Evolutionary conservation across 2,329 filamentous ascomycete genomes (phyloP).

Genomic region (Nannizziopsis arthrosporioides): DNA sequence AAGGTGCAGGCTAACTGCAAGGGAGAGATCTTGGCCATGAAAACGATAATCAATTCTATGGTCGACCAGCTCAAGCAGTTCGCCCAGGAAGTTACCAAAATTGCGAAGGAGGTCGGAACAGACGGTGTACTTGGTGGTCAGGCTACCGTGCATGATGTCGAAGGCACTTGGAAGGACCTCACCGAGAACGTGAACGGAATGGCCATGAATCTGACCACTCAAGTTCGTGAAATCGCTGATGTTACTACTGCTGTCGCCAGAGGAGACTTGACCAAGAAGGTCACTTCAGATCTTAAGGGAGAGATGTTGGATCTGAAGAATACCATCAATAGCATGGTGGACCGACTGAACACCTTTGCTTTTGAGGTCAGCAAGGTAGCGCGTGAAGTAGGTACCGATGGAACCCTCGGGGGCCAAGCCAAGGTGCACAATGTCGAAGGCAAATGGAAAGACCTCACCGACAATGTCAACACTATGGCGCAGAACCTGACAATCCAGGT

Average conservation of each 20-base stretch:
- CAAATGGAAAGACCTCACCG: constrained; percentile 56
- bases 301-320: constrained; percentile 93
- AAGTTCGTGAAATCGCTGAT: constrained; percentile 93
- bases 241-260: constrained; percentile 92
- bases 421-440: constrained; percentile 54
- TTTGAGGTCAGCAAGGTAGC: constrained; percentile 56
- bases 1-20: constrained; percentile 89
- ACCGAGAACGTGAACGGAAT: constrained; percentile 96
- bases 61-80: constrained; percentile 96
- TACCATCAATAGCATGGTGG: constrained; percentile 63
- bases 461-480: constrained; percentile 58
- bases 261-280: constrained; percentile 91
- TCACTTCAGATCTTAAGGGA: constrained; percentile 82
- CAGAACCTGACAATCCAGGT: constrained; percentile 57
- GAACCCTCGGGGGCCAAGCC: constrained; percentile 52
- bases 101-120: constrained; percentile 91
- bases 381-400: constrained; percentile 53
- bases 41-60: constrained; percentile 99
- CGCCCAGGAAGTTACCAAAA: constrained; percentile 89
- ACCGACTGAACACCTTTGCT: constrained; percentile 51
- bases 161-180: constrained; percentile 92
- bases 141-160: constrained; percentile 88
- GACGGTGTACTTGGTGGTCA: constrained; percentile 90
- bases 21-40: constrained; percentile 87
- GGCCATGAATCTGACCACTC: constrained; percentile 95